Conservation (phyloP, 768 basidiomycete genomes). For the Leccinum subgranulosum region DNA sequence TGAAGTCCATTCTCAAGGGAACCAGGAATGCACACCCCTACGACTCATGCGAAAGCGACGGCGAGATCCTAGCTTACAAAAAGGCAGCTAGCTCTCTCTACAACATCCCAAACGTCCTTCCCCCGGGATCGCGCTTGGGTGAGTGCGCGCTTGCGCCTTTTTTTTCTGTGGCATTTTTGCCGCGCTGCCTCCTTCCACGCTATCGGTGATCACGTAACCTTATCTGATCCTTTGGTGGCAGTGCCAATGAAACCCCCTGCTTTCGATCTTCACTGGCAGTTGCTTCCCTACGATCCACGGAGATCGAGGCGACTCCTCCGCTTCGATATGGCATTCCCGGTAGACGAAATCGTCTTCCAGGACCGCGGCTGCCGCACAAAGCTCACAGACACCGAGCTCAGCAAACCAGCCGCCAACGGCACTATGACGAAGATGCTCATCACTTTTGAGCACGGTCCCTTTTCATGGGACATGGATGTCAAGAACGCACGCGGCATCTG, state of each 20-base stretch:
- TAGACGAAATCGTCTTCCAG: constrained; percentile 30
- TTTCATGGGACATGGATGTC: constrained; percentile 42
- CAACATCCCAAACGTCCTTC: constrained; percentile 19
- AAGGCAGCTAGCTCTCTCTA: constrained; percentile 19
- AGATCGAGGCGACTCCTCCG: constrained; percentile 37
- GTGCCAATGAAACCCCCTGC: constrained; percentile 36
- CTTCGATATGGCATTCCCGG: constrained; percentile 51
- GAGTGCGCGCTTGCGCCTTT: constrained; percentile 6
- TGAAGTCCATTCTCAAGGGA: constrained; percentile 32
- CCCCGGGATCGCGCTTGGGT: constrained; percentile 28
- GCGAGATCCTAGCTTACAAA: constrained; percentile 22
- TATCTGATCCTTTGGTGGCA: background rate
- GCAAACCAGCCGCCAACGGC: constrained; percentile 43
- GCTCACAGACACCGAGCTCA: constrained; percentile 37
- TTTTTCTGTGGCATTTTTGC: background rate
- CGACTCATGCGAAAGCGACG: constrained; percentile 32
- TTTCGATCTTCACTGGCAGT: constrained; percentile 46
- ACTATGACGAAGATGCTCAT: constrained; percentile 49
- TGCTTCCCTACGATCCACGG: constrained; percentile 39
- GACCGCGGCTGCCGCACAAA: constrained; percentile 22
- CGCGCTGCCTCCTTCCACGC: background rate
- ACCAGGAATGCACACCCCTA: constrained; percentile 2
- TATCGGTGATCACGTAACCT: background rate
- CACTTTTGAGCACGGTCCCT: constrained; percentile 35
- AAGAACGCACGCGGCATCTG: constrained; percentile 42